These are phyloP conservation scores for Panus rudis DNA, from an alignment of 768 basidiomycete genomes.

Conservation along the genomic window DNA sequence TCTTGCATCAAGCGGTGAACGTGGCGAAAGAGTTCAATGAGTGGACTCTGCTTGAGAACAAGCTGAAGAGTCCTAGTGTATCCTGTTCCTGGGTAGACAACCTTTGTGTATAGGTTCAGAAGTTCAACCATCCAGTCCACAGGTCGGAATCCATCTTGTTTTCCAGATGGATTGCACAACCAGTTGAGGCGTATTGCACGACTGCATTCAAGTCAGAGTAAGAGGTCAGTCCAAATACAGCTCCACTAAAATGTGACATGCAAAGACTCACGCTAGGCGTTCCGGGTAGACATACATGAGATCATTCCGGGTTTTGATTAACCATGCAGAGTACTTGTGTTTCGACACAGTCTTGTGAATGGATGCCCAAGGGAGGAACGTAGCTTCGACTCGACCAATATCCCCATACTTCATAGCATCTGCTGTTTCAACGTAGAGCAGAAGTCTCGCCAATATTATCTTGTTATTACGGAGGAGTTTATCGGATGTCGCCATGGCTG, in stretches of 20 bases:
- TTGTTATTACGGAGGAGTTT: constrained; percentile 12
- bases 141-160: constrained; percentile 21
- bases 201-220: constrained; percentile 1
- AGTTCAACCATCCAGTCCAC: constrained; percentile 37
- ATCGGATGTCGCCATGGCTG: constrained; percentile 22
- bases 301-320: constrained; percentile 4
- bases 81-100: constrained; percentile 8
- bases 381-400: constrained; percentile 12
- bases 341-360: constrained; percentile 9
- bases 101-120: constrained; percentile 39
- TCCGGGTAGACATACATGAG: constrained; percentile 6
- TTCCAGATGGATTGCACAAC: constrained; percentile 30
- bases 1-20: not conserved
- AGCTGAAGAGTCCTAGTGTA: not conserved
- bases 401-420: constrained; percentile 19
- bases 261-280: constrained; percentile 1
- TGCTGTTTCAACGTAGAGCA: constrained; percentile 31
- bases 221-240: too few species aligned
- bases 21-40: not conserved
- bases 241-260: not conserved
- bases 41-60: not conserved
- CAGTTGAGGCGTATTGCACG: constrained; percentile 11
- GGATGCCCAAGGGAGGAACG: constrained; percentile 4
- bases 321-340: constrained; percentile 12
- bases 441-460: constrained; percentile 23